phyloP scores from a whole-genome alignment of 2,329 filamentous ascomycete species.

The Colletotrichum spaethianum region DNA sequence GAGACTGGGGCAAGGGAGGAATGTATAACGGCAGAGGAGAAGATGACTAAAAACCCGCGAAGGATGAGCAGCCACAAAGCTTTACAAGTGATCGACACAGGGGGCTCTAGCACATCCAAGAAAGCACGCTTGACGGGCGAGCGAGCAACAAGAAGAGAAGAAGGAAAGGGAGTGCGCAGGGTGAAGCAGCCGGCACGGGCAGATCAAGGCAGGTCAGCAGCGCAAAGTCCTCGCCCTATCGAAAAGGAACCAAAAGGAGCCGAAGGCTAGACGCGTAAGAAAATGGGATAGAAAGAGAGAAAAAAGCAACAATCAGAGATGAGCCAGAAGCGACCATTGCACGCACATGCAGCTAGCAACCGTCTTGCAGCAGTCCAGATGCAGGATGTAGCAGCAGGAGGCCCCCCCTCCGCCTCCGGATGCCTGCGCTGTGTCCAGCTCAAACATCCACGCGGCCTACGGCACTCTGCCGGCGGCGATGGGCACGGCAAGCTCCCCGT shows the following conservation, averaged over 20 bases:
- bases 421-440: neutral
- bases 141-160: neutral
- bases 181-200: neutral
- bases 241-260: slow-evolving; percentile 3
- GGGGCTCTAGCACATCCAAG: slow-evolving; percentile 12
- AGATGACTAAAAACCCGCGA: slow-evolving; percentile 1
- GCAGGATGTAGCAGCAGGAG: neutral
- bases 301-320: neutral
- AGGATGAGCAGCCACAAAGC: slow-evolving; percentile 5
- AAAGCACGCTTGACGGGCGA: neutral
- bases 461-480: neutral
- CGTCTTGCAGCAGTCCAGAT: slow-evolving; percentile 23
- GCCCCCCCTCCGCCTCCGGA: neutral
- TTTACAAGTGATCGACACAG: slow-evolving; percentile 13
- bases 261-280: neutral
- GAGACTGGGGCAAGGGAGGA: neutral
- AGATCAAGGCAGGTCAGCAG: slow-evolving; percentile 1
- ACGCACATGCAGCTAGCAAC: slow-evolving; percentile 22
- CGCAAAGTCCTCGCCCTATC: neutral
- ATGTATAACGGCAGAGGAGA: slow-evolving; percentile 2
- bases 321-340: slow-evolving; percentile 6
- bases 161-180: neutral
- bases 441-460: slow-evolving; percentile 5
- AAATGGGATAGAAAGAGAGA: neutral
- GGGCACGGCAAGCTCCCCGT: neutral